These are phyloP conservation scores for Boletus speciosus DNA, from an alignment of 768 basidiomycete genomes.

Conservation along the genomic window DNA sequence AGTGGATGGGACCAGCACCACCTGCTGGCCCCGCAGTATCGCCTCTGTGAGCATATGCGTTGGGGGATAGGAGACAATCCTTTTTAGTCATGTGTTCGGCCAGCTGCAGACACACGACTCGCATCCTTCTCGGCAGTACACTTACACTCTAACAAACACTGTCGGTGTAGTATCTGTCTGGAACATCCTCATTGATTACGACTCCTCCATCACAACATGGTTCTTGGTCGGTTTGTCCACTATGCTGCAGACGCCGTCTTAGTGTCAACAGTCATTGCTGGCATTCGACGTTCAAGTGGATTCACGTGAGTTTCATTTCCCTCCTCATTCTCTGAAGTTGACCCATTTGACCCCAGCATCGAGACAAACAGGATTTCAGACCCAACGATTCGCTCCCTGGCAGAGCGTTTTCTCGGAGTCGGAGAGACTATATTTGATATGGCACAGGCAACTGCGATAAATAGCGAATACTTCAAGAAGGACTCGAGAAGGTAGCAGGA, in stretches of 20 bases:
- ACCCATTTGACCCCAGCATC: conserved; percentile 42
- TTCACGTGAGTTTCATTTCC: conserved; percentile 64
- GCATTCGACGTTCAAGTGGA: conserved; percentile 86
- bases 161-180: background rate
- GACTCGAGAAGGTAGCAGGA: conserved; percentile 36
- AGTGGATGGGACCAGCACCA: conserved; percentile 81
- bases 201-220: conserved; percentile 35
- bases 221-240: conserved; percentile 72
- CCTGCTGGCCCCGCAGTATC: conserved; percentile 59
- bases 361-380: conserved; percentile 71
- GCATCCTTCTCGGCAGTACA: background rate
- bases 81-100: conserved; percentile 8
- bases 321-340: background rate
- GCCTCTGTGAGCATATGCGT: conserved; percentile 18
- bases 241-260: conserved; percentile 83
- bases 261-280: conserved; percentile 85
- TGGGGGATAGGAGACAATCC: conserved; percentile 15
- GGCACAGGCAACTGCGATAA: conserved; percentile 80
- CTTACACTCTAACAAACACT: background rate
- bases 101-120: background rate
- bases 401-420: conserved; percentile 78
- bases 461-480: conserved; percentile 77
- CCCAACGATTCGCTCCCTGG: conserved; percentile 67
- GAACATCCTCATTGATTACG: background rate
- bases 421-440: conserved; percentile 91